A percentile compares a stretch with the other conserved stretches of the same genome.
Conservation (phyloP, 2,329 filamentous ascomycete species). For the Ceratocystis destructans region DNA sequence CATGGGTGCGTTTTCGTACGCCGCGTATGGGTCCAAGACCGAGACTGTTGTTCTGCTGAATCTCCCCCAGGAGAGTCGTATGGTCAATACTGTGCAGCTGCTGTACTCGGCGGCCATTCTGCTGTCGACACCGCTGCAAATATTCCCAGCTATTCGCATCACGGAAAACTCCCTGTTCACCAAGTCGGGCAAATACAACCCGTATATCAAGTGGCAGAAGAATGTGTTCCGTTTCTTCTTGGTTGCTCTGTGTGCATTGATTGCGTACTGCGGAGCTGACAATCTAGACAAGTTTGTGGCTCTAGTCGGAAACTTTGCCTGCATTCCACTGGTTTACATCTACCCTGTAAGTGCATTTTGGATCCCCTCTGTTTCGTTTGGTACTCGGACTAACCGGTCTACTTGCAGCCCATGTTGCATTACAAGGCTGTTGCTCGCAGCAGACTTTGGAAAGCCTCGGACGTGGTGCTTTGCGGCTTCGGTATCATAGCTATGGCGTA, state of each 20-base stretch:
- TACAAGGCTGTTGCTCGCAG: slow-evolving; percentile 64
- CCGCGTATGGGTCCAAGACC: slow-evolving; percentile 86
- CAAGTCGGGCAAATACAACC: slow-evolving; percentile 91
- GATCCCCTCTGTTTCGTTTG: slow-evolving; percentile 15
- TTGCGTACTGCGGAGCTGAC: slow-evolving; percentile 85
- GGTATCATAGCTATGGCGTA: slow-evolving; percentile 82
- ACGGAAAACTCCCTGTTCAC: slow-evolving; percentile 90
- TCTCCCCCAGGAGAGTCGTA: slow-evolving; percentile 83
- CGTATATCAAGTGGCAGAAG: slow-evolving; percentile 99
- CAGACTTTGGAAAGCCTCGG: slow-evolving; percentile 51
- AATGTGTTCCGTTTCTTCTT: slow-evolving; percentile 91
- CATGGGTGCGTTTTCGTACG: slow-evolving; percentile 88
- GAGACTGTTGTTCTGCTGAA: slow-evolving; percentile 96
- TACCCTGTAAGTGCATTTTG: slow-evolving; percentile 62
- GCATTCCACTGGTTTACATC: slow-evolving; percentile 91
- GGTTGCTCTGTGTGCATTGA: slow-evolving; percentile 68
- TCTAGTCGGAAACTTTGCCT: slow-evolving; percentile 92
- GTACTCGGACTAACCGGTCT: slow-evolving; percentile 23
- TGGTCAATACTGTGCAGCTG: slow-evolving; percentile 93
- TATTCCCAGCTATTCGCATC: slow-evolving; percentile 95
- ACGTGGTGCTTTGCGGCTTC: slow-evolving; percentile 66
- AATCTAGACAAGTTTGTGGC: slow-evolving; percentile 96
- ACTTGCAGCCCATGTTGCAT: slow-evolving; percentile 70
- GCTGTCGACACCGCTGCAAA: slow-evolving; percentile 84
- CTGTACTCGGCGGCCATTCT: slow-evolving; percentile 97